These are phyloP conservation scores for Vigna hirtella DNA, from an alignment of 306 rosid genomes.

Conservation along the genomic window DNA sequence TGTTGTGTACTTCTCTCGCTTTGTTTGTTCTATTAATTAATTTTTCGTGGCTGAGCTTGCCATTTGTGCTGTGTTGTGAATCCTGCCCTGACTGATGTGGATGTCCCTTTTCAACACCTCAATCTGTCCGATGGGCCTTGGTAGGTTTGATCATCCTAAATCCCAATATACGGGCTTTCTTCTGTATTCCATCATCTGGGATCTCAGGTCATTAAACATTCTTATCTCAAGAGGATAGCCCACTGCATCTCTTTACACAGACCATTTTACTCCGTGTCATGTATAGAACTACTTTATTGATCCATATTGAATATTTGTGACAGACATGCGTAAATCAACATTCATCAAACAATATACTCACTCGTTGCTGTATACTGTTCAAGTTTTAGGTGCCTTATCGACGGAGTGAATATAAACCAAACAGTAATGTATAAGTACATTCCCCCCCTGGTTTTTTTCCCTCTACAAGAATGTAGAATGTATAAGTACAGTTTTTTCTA, in stretches of 20 bases:
- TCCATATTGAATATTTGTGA: not conserved
- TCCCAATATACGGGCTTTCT: conserved; percentile 10
- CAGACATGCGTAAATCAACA: not conserved
- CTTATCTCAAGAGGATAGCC: conserved; percentile 21
- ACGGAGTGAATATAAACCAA: not conserved
- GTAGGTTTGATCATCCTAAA: conserved; percentile 2
- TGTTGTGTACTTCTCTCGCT: not conserved
- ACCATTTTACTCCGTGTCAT: not conserved
- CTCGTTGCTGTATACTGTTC: not conserved
- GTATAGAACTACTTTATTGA: not conserved
- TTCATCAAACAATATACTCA: not conserved
- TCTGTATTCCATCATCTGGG: not conserved
- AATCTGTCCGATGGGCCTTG: not conserved
- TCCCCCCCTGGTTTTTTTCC: not conserved
- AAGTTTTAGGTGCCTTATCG: not conserved
- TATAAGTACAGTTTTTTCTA: not conserved
- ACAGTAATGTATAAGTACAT: not conserved
- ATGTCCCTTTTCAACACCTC: conserved; percentile 6
- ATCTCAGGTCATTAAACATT: conserved; percentile 2
- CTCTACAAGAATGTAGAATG: not conserved
- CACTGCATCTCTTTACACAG: not conserved
- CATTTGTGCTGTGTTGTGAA: conserved; percentile 25
- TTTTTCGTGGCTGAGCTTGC: not conserved
- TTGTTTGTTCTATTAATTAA: conserved; percentile 8
- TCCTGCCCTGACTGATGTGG: conserved; percentile 6